Percentiles rank a stretch among this genome's conserved stretches.
Evolutionary conservation across 495 filamentous ascomycete genomes (phyloP).

Genomic region (Astrothelium macrocarpum): DNA sequence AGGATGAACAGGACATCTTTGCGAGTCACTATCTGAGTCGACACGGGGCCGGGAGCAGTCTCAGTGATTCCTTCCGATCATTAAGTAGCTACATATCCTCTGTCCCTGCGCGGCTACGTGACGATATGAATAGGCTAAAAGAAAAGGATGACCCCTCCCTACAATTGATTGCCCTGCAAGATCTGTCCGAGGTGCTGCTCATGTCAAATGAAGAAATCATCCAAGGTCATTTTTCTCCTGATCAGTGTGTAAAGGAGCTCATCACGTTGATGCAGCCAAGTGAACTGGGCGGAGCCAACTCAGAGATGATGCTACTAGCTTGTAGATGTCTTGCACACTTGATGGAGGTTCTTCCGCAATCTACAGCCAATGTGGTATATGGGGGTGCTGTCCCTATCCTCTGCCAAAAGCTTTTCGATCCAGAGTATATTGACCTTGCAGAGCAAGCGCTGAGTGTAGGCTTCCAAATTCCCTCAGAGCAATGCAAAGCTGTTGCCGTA

Average conservation of each 20-base stretch:
- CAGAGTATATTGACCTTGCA: constrained; percentile 91
- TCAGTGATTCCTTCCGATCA: constrained; percentile 77
- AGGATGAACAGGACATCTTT: constrained; percentile 60
- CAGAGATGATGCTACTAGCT: constrained; percentile 95
- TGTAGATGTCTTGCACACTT: constrained; percentile 94
- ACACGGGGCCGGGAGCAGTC: constrained; percentile 49
- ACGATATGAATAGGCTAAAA: constrained; percentile 73
- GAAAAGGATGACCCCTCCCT: constrained; percentile 81
- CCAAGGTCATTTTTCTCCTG: constrained; percentile 88
- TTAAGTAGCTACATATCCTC: constrained; percentile 87
- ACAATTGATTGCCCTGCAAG: constrained; percentile 85
- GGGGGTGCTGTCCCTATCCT: constrained; percentile 89
- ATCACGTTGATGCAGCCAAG: constrained; percentile 85
- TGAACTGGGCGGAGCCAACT: constrained; percentile 79
- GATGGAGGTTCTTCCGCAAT: constrained; percentile 92
- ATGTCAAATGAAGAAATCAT: constrained; percentile 96
- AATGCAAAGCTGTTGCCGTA: constrained; percentile 14
- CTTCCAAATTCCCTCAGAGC: constrained; percentile 11
- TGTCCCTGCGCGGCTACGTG: constrained; percentile 66
- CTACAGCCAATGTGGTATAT: constrained; percentile 91
- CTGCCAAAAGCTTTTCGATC: constrained; percentile 88
- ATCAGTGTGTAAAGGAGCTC: constrained; percentile 91
- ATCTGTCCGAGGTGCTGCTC: constrained; percentile 84
- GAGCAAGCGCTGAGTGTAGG: constrained; percentile 87
- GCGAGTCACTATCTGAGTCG: constrained; percentile 58